These are phyloP conservation scores for Zarea fungicola DNA, from an alignment of 2,329 filamentous ascomycete genomes.

Conservation along the genomic window DNA sequence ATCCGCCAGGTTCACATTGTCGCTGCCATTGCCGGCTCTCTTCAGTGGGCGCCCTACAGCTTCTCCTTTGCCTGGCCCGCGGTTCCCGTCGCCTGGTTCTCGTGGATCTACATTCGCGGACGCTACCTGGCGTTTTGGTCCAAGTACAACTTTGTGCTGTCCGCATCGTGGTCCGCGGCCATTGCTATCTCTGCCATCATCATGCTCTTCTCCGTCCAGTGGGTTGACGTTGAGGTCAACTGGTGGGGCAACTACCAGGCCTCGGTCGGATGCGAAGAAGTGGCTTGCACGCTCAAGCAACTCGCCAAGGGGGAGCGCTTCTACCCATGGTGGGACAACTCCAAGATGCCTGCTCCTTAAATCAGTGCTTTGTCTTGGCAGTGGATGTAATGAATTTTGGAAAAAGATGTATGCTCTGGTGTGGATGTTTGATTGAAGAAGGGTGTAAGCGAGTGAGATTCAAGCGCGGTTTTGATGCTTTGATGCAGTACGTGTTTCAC, in stretches of 20 bases:
- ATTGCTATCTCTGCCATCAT: slow-evolving; percentile 42
- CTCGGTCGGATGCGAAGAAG: slow-evolving; percentile 21
- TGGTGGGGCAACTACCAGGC: slow-evolving; percentile 42
- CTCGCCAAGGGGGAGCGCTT: slow-evolving; percentile 23
- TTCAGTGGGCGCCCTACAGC: slow-evolving; percentile 41
- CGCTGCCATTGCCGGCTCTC: slow-evolving; percentile 34
- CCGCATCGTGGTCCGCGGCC: slow-evolving; percentile 39
- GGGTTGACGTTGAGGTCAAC: slow-evolving; percentile 28
- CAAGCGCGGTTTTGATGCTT: background rate
- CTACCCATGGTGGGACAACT: slow-evolving; percentile 23
- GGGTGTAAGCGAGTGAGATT: background rate
- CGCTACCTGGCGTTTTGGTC: slow-evolving; percentile 44
- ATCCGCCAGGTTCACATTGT: slow-evolving; percentile 39
- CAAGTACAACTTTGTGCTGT: slow-evolving; percentile 45
- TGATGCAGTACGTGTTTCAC: background rate
- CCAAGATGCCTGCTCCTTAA: slow-evolving; percentile 19
- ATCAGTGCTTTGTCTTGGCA: background rate
- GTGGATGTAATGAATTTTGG: background rate
- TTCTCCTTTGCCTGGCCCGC: slow-evolving; percentile 41
- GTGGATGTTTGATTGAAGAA: background rate
- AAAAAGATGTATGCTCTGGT: background rate
- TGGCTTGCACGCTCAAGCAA: slow-evolving; percentile 18
- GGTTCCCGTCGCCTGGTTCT: slow-evolving; percentile 42
- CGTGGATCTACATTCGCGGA: slow-evolving; percentile 42
- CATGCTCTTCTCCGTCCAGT: slow-evolving; percentile 44